A percentile compares a stretch with the other conserved stretches of the same genome.
Evolutionary conservation across 352 stramenopile genomes (phyloP).

Genomic region (Phytophthora pini): DNA sequence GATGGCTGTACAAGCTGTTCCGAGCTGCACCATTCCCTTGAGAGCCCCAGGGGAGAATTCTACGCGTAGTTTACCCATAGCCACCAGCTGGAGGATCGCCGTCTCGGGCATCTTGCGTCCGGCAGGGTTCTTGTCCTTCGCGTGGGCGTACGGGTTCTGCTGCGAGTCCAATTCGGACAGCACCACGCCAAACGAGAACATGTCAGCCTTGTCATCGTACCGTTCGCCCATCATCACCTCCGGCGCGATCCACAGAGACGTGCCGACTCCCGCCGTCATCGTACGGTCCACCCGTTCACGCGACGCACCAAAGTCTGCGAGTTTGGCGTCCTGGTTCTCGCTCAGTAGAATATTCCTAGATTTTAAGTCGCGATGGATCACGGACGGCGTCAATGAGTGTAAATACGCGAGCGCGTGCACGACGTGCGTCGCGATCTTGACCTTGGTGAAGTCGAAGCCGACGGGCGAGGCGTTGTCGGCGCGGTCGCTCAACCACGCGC

Average conservation of each 20-base stretch:
- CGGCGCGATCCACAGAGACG: slow-evolving; percentile 48
- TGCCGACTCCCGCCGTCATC: slow-evolving; percentile 55
- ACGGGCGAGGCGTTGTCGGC: slow-evolving; percentile 23
- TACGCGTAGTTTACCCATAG: slow-evolving; percentile 49
- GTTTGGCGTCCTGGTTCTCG: slow-evolving; percentile 44
- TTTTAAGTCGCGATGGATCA: slow-evolving; percentile 64
- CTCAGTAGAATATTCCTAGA: slow-evolving; percentile 57
- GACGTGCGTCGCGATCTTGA: slow-evolving; percentile 48
- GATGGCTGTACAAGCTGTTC: slow-evolving; percentile 46
- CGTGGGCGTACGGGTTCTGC: slow-evolving; percentile 41
- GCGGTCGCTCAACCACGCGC: slow-evolving; percentile 44
- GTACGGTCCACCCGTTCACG: slow-evolving; percentile 41
- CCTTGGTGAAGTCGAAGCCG: slow-evolving; percentile 50
- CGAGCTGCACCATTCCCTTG: slow-evolving; percentile 40
- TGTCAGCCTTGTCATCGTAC: slow-evolving; percentile 56
- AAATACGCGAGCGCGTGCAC: slow-evolving; percentile 51
- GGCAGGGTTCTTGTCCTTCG: slow-evolving; percentile 41
- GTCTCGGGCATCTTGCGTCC: slow-evolving; percentile 51
- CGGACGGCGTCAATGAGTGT: slow-evolving; percentile 44
- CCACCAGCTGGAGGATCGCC: slow-evolving; percentile 56
- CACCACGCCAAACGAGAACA: slow-evolving; percentile 59
- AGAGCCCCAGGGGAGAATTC: slow-evolving; percentile 40
- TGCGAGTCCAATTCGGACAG: slow-evolving; percentile 56
- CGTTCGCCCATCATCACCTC: slow-evolving; percentile 55
- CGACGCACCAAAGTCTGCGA: slow-evolving; percentile 58